Evolutionary conservation across 352 stramenopile genomes (phyloP), one percentile per base, ranked within the genome.

Genomic region (Pythium grandisporangium): DNA sequence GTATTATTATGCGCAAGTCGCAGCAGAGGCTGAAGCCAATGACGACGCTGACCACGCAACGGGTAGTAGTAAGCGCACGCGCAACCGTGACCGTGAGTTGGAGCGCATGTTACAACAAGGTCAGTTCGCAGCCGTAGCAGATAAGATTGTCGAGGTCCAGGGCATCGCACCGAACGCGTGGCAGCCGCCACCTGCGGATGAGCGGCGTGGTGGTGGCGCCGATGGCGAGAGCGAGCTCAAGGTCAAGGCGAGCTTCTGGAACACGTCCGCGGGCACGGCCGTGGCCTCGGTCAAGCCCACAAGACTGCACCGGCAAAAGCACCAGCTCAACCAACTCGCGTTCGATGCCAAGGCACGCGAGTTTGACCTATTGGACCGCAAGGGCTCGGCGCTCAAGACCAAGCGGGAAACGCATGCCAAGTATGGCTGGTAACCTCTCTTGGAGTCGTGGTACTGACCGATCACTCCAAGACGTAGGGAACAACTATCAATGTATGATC

Each of bases 241-340:
- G 50, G 56, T 87, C 37, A 60, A 70, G 39, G 69, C 74, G n/a
- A 83, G 61, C 42, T 87, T 87, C 52, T 87, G 70, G 70, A 84
- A 74, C 50, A 54, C 74, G 22, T 65, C 67, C 41, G 54, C 62
- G 2, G 74, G 74, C 35, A 61, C 48, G 1, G 68, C 39, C 13
- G 70, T 87, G 19, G 49, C 74, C 16, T 67, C 68, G 3, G 55
- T 58, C 23, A 87, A 87, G 43, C 74, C 74, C 16, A 87, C 60
- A 51, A 71, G 76, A 19, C 55, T 89, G 47, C 76, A 89, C 47
- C 55, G 76, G 45, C 72, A 86, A 45, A 84, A 81, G 54, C 76
- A 89, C 44, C 76, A 89, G 48, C 61, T 89, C 36, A 89, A 89
- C 55, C 76, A 89, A 48, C 66, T 89, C 16, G 74, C 76, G 1